These are phyloP conservation scores for Tetraselmis chui DNA, from an alignment of 139 green algal species.

Conservation along the genomic window DNA sequence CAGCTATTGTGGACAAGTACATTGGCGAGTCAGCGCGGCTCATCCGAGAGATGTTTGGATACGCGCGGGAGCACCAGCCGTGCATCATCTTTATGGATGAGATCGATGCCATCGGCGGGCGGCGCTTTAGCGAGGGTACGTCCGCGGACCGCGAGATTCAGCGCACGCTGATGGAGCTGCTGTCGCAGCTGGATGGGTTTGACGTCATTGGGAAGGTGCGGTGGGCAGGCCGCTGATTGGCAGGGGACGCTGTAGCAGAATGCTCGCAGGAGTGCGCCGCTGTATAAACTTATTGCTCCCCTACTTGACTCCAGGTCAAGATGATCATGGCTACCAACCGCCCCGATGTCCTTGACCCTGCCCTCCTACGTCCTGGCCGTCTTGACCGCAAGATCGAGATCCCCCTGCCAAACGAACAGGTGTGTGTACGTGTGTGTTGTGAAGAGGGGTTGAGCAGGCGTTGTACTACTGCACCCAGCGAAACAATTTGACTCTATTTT, in stretches of 20 bases:
- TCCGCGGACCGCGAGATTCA: slow-evolving; percentile 97
- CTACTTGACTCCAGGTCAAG: slow-evolving; percentile 62
- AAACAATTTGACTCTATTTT: too few relatives aligned
- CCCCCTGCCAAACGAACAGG: slow-evolving; percentile 96
- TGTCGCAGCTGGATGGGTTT: slow-evolving; percentile 98
- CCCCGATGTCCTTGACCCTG: slow-evolving; percentile 95
- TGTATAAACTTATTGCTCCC: too few relatives aligned
- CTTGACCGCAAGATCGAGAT: slow-evolving; percentile 99
- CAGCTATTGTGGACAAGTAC: slow-evolving; percentile 98
- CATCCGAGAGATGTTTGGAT: slow-evolving; percentile 98
- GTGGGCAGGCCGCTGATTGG: neutral
- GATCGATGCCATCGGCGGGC: slow-evolving; percentile 96
- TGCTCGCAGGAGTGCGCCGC: neutral
- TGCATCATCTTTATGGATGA: slow-evolving; percentile 99
- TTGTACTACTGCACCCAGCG: too few relatives aligned
- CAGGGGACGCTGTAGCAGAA: neutral
- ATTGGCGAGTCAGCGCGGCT: slow-evolving; percentile 95
- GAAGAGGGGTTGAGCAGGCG: neutral
- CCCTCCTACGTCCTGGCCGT: slow-evolving; percentile 88
- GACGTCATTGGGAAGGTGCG: slow-evolving; percentile 86
- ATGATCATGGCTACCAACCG: slow-evolving; percentile 93
- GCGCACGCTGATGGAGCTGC: slow-evolving; percentile 98
- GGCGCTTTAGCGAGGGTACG: slow-evolving; percentile 94
- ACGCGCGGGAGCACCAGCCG: slow-evolving; percentile 92
- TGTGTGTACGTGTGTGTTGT: slow-evolving; percentile 1